phyloP scores from a whole-genome alignment of 78 protist species.

The Emiliania huxleyi region DNA sequence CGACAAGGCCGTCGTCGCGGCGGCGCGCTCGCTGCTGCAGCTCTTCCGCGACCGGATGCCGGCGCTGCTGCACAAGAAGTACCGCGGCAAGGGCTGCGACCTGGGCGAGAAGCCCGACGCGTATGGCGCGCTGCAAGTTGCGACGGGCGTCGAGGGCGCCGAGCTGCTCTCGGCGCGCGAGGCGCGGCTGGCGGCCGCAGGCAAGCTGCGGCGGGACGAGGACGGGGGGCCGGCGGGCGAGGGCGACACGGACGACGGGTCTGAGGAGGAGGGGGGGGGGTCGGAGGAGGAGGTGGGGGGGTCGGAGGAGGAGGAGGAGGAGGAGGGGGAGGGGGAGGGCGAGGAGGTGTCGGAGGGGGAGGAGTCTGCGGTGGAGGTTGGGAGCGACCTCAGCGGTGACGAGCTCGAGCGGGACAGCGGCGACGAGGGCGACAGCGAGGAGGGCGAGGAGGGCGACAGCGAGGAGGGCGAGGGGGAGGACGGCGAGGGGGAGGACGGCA shows the following conservation, averaged over 20 bases:
- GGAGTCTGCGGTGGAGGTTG: background rate
- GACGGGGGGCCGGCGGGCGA: too few relatives aligned
- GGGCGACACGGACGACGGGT: background rate
- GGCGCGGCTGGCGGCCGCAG: background rate
- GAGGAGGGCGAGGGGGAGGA: background rate
- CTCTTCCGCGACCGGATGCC: slow-evolving; percentile 77
- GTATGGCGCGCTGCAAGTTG: background rate
- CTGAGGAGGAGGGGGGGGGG: background rate
- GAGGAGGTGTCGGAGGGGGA: background rate
- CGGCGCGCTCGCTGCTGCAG: slow-evolving; percentile 73
- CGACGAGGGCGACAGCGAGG: background rate
- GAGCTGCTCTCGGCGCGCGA: background rate
- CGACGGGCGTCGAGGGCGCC: background rate
- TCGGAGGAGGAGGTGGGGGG: background rate
- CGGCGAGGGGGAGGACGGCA: background rate
- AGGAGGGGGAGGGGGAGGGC: background rate
- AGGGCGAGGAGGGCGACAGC: background rate
- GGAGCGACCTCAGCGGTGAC: background rate
- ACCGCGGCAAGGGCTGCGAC: slow-evolving; percentile 42
- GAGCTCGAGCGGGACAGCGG: slow-evolving; percentile 17
- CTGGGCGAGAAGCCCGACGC: background rate
- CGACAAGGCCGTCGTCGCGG: slow-evolving; percentile 64
- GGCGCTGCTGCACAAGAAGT: slow-evolving; percentile 66
- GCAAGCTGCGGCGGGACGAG: background rate
- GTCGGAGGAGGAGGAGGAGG: background rate